These are phyloP conservation scores for Colletotrichum sp. DNA, from an alignment of 2,329 filamentous ascomycete species.

Conservation along the genomic window DNA sequence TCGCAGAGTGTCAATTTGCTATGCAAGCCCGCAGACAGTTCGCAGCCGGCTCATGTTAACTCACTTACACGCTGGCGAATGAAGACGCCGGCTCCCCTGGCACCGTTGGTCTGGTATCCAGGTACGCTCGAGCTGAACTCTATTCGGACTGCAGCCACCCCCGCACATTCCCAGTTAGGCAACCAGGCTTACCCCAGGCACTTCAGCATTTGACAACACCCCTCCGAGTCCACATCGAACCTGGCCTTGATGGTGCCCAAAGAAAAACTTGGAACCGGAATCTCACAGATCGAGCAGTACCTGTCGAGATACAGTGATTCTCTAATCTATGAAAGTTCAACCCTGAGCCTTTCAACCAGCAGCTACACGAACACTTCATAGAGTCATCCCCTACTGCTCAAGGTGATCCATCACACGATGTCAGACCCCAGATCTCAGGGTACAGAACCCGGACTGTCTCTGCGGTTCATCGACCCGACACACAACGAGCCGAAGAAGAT, in stretches of 20 bases:
- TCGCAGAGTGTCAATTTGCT: neutral
- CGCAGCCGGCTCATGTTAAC: neutral
- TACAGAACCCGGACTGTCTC: neutral
- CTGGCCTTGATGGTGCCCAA: neutral
- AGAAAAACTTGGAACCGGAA: neutral
- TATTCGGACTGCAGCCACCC: neutral
- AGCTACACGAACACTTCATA: neutral
- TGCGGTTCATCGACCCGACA: neutral
- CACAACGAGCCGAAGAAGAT: slow-evolving; percentile 1
- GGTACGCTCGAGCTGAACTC: neutral
- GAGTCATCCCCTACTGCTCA: neutral
- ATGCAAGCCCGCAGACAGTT: neutral
- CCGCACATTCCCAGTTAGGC: neutral
- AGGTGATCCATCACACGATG: neutral
- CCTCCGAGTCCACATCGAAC: neutral
- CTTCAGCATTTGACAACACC: neutral
- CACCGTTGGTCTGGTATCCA: neutral
- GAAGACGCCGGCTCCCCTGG: neutral
- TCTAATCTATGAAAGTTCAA: neutral
- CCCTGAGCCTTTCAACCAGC: neutral
- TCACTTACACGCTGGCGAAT: neutral
- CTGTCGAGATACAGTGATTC: neutral
- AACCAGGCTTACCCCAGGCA: neutral
- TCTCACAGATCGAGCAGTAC: neutral
- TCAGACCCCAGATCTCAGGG: neutral